Evolutionary conservation across 306 rosid species (phyloP).

Genomic region (Pachyrhizus erosus): DNA sequence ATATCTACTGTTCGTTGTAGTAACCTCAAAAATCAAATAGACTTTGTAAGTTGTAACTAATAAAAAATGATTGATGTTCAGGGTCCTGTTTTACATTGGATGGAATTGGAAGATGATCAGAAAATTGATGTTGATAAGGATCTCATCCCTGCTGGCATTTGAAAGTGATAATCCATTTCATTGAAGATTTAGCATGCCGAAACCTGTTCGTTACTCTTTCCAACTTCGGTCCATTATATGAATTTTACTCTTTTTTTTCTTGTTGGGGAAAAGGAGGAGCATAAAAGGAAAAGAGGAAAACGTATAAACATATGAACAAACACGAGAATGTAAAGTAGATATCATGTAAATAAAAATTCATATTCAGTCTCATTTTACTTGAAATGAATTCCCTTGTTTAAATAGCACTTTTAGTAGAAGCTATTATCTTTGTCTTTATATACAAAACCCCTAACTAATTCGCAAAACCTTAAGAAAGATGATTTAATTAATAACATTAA

Average conservation of each 20-base stretch:
- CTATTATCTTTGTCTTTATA: too few species aligned
- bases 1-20: not conserved
- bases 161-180: constrained; percentile 38
- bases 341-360: constrained; percentile 7
- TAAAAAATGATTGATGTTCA: constrained; percentile 43
- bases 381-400: not conserved
- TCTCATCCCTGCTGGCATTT: constrained; percentile 54
- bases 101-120: constrained; percentile 61
- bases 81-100: constrained; percentile 86
- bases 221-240: not conserved
- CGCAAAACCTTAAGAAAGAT: too few species aligned
- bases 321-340: not conserved
- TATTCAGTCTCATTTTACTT: not conserved
- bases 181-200: constrained; percentile 27
- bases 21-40: not conserved
- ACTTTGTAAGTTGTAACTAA: constrained; percentile 1
- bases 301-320: not conserved
- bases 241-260: not conserved
- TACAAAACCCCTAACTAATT: too few species aligned
- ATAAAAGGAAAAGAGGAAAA: not conserved
- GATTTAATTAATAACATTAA: too few species aligned
- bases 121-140: constrained; percentile 44
- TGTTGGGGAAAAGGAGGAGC: not conserved
- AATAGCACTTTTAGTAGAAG: too few species aligned
- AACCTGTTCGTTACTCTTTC: not conserved